Evolutionary conservation across 2,329 filamentous ascomycete genomes (phyloP).

Genomic region (Aspergillus awamori): DNA sequence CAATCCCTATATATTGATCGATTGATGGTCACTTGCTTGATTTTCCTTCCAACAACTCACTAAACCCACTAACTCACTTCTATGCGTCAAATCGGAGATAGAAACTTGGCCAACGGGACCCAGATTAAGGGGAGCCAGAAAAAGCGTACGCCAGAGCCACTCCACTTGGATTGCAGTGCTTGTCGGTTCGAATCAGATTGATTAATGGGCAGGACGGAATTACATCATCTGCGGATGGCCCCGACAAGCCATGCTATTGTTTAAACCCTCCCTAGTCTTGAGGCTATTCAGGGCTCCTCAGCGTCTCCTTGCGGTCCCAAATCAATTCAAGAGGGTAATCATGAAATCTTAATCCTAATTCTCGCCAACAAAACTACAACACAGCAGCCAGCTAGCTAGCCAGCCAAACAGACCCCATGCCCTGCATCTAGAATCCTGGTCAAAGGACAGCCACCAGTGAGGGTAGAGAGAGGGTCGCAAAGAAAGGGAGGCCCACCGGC

Average conservation of each 20-base stretch:
- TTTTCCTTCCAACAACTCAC: too few species aligned
- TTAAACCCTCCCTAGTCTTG: neutral
- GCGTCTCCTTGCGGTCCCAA: neutral
- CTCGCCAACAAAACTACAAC: neutral
- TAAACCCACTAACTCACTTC: too few species aligned
- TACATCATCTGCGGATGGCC: neutral
- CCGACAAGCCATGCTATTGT: neutral
- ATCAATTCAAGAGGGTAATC: neutral
- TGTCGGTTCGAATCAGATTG: neutral
- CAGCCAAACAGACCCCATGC: neutral
- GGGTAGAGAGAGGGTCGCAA: neutral
- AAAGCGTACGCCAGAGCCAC: neutral
- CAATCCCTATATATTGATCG: too few species aligned
- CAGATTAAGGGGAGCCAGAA: neutral
- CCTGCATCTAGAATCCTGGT: neutral
- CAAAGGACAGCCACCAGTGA: neutral
- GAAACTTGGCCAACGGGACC: too few species aligned
- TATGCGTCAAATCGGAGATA: too few species aligned
- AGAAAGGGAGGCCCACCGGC: constrained; percentile 4
- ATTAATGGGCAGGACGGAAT: neutral
- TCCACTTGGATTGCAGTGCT: neutral
- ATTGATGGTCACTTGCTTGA: too few species aligned
- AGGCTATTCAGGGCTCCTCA: neutral
- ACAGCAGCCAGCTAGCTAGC: neutral
- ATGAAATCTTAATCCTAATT: neutral